Evolutionary conservation across 2,329 filamentous ascomycete species (phyloP), one percentile per base, ranked within the genome.

Genomic region (Raffaelea arxii): DNA sequence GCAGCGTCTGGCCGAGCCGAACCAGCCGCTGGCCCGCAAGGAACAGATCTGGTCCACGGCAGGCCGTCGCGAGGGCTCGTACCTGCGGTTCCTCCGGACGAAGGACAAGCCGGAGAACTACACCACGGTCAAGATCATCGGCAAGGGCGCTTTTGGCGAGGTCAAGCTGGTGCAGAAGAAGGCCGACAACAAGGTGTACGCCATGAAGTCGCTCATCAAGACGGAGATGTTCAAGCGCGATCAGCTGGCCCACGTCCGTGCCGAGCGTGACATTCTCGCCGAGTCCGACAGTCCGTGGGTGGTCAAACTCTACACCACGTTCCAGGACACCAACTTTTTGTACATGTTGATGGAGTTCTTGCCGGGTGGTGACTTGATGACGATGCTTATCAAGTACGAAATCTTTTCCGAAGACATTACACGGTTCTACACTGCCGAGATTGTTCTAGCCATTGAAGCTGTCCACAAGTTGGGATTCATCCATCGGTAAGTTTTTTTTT

Each of bases 311-410:
- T 94, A 87, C 70, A 96, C 92, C 12, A 97, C 92, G 1, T 98
- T 98, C 74, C 92, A 98, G 67, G 92, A 98, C 63, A 77, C 78
- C 40, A 91, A 92, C 55, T 98, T 96, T 70, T 73, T 98, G 30
- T 98, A 98, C 72, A 92, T 98, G 83, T 75, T 98, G 51, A 98
- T 98, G 92, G 92, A 98, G 68, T 98, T 97, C 68, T 77, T 98
- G 65, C 92, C 92, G 7, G 92, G 92, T 65, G 92, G 92, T 65
- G 92, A 98, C 70, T 67, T 98, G 64, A 98, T 98, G 92, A 98
- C 92, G 4, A 98, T 98, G 92, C 75, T 98, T 56, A 98, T 98
- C 72, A 98, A 97, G 75, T 98, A 98, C 61, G 92, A 98, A 65
- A 96, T 98, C 64, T 98, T 98, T 65, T 94, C 89, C 0, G 91